phyloP scores from a whole-genome alignment of 768 basidiomycete genomes.

The Termitomyces bulborhizus region DNA sequence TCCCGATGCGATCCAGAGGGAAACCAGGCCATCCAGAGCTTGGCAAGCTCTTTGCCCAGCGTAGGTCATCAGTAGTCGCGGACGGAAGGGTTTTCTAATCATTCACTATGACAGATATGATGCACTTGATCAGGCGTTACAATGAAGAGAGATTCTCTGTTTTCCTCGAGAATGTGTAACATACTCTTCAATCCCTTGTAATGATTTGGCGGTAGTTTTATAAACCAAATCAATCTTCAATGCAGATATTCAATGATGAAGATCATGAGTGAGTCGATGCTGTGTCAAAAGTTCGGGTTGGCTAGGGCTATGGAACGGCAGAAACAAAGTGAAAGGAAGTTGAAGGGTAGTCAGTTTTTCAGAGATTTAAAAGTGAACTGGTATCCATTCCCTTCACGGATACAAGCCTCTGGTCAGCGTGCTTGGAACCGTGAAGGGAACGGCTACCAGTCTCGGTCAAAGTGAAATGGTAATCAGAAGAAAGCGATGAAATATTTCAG shows the following conservation, averaged over 20 bases:
- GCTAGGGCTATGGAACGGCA: not conserved
- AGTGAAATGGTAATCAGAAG: too few relatives aligned
- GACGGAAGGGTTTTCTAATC: not conserved
- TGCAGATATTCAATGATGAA: not conserved
- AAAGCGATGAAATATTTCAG: too few relatives aligned
- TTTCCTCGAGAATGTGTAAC: not conserved
- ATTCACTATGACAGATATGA: constrained; percentile 8
- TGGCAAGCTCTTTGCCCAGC: constrained; percentile 23
- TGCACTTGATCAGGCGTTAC: constrained; percentile 9
- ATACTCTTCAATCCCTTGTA: not conserved
- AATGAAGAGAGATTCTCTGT: not conserved
- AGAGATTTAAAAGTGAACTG: too few relatives aligned
- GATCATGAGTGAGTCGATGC: not conserved
- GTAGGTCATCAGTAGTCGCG: constrained; percentile 7
- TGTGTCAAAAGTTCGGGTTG: not conserved
- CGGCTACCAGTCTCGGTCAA: too few relatives aligned
- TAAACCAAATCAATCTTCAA: not conserved
- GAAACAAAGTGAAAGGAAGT: not conserved
- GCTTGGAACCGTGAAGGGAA: too few relatives aligned
- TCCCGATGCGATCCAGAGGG: constrained; percentile 13
- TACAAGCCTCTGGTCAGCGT: too few relatives aligned
- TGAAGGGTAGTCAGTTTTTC: too few relatives aligned
- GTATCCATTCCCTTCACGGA: too few relatives aligned
- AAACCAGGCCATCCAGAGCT: constrained; percentile 12
- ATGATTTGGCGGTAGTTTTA: not conserved